phyloP scores from a whole-genome alignment of 805 yeast species.

The Suhomyces prunicola region DNA sequence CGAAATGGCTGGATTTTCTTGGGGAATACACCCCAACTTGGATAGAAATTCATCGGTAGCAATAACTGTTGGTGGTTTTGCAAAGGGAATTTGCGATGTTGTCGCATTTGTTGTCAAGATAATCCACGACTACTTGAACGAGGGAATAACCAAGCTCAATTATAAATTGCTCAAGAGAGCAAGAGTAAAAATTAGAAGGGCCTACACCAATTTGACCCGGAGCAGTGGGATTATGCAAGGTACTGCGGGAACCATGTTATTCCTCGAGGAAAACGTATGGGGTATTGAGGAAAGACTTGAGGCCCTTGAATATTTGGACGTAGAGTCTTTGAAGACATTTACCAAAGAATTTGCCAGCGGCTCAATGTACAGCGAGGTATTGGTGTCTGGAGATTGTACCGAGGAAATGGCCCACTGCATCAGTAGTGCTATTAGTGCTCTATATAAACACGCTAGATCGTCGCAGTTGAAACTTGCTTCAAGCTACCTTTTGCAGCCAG shows the following conservation, averaged over 20 bases:
- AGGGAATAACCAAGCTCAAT: constrained; percentile 8
- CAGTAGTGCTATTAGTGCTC: constrained; percentile 16
- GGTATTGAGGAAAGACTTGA: constrained; percentile 52
- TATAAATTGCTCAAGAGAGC: constrained; percentile 42
- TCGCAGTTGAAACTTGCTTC: constrained; percentile 23
- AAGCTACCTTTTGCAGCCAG: constrained; percentile 25
- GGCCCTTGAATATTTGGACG: constrained; percentile 50
- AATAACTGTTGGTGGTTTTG: constrained; percentile 55
- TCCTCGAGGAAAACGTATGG: constrained; percentile 58
- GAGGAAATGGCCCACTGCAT: constrained; percentile 15
- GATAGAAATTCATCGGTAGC: constrained; percentile 54
- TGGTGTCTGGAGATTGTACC: constrained; percentile 51
- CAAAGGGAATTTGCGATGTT: constrained; percentile 34
- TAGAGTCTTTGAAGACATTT: constrained; percentile 28
- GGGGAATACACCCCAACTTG: constrained; percentile 53
- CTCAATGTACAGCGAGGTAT: constrained; percentile 35
- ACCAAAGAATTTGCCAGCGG: constrained; percentile 9
- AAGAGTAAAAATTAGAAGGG: constrained; percentile 45
- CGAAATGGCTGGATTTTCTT: constrained; percentile 52
- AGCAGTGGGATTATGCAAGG: constrained; percentile 48
- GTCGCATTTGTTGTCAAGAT: constrained; percentile 30
- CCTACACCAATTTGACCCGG: constrained; percentile 43
- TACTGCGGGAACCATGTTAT: constrained; percentile 46
- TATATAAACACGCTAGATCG: constrained; percentile 12
- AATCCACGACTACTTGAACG: constrained; percentile 19